phyloP scores from a whole-genome alignment of 2,329 filamentous ascomycete species.

The Neophaeococcomyces mojaviensis region DNA sequence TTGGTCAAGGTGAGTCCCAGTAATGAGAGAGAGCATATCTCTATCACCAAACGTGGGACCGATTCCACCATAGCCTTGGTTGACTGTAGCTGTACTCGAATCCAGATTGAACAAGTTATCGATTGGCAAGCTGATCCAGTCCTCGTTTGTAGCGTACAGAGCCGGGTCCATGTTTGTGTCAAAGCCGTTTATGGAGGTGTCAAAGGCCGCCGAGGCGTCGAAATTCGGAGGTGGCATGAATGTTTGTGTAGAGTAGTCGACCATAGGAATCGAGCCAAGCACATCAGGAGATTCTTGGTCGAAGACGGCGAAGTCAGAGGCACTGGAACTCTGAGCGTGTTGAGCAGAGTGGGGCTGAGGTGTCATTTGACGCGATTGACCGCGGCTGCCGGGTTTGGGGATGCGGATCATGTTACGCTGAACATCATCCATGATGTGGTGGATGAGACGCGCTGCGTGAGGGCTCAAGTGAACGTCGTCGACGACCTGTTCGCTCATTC shows the following conservation, averaged over 20 bases:
- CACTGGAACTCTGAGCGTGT: slow-evolving; percentile 17
- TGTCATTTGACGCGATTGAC: slow-evolving; percentile 29
- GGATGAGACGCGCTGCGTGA: slow-evolving; percentile 54
- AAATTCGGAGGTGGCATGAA: slow-evolving; percentile 22
- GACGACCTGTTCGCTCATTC: slow-evolving; percentile 53
- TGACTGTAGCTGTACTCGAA: slow-evolving; percentile 36
- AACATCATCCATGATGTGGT: slow-evolving; percentile 41
- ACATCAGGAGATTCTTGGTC: slow-evolving; percentile 15
- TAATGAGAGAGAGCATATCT: slow-evolving; percentile 33
- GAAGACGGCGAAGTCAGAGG: background rate
- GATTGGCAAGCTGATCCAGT: slow-evolving; percentile 56
- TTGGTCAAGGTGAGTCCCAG: slow-evolving; percentile 2
- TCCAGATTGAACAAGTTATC: slow-evolving; percentile 48
- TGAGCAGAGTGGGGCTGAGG: slow-evolving; percentile 14
- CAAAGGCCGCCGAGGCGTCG: slow-evolving; percentile 15
- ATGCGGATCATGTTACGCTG: slow-evolving; percentile 23
- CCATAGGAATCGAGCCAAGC: slow-evolving; percentile 21
- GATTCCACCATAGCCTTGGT: slow-evolving; percentile 51
- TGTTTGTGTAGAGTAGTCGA: slow-evolving; percentile 21
- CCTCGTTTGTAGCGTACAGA: slow-evolving; percentile 24
- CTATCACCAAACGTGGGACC: slow-evolving; percentile 54
- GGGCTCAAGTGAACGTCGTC: slow-evolving; percentile 59
- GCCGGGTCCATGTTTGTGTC: slow-evolving; percentile 15
- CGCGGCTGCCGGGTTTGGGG: slow-evolving; percentile 21
- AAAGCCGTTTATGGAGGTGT: slow-evolving; percentile 17